Evolutionary conservation across 1,139 yeast species (phyloP), one percentile per base, ranked within the genome.

Genomic region (Spathaspora sp.): DNA sequence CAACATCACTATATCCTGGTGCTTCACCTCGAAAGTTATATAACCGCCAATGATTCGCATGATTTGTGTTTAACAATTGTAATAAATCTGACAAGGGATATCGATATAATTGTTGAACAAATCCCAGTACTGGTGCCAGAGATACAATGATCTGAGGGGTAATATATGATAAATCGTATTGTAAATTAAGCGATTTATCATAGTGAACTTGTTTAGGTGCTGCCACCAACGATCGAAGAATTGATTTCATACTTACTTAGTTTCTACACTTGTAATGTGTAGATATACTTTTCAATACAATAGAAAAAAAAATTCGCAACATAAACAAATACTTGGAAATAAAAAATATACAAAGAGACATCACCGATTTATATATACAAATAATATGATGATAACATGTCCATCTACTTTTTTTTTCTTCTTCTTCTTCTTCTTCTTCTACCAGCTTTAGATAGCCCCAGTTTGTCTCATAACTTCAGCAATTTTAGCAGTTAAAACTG

Each of bases 11-110:
- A 43, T 85, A 84, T 2, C 79, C 80, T 3, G 73, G 60, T 1
- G 64, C 69, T 57, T 86, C 95, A 2, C 80, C 81, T 48, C 90
- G 73, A 37, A 90, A 74, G 57, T 89, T 89, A 78, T 84, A 86
- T 2, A 90, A 68, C 51, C 74, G 78, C 97, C 97, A 91, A 37
- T 76, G 64, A 5, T 63, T 57, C 7, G 72, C 77, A 60, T 85
- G 87, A 15, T 74, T 63, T 2, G 55, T 48, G 24, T 76, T 66
- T 31, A 89, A 67, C 52, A 76, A 80, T n/a, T 58, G 56, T 0
- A 78, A 68, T 24, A 89, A 63, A 49, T 81, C 85, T 0, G 56
- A 55, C 1, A 85, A 63, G 18, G 80, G 74, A 51, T 82, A 82
- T 39, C 89, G 72, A 60, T 81, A 86, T 49, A 78, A 63, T 17